These are phyloP conservation scores for Stachybotrys chartarum DNA, from an alignment of 2,329 filamentous ascomycete species.

Conservation along the genomic window DNA sequence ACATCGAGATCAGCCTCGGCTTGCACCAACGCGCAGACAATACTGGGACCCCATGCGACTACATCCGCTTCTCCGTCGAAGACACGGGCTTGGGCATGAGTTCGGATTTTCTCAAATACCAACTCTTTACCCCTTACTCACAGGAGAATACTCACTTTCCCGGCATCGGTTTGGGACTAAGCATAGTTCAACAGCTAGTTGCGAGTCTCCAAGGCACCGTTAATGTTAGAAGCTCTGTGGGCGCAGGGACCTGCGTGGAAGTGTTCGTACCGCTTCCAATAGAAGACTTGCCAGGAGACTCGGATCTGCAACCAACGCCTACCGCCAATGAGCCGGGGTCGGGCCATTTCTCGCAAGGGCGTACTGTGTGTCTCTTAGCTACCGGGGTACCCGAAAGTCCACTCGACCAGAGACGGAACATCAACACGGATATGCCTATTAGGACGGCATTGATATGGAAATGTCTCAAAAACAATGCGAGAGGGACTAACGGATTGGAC, in stretches of 20 bases:
- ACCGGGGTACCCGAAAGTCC: too few relatives aligned
- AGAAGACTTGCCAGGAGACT: too few relatives aligned
- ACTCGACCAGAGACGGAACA: too few relatives aligned
- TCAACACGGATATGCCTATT: too few relatives aligned
- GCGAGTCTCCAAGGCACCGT: conserved; percentile 49
- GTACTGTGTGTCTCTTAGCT: too few relatives aligned
- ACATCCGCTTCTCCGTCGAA: conserved; percentile 35
- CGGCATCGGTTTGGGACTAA: conserved; percentile 54
- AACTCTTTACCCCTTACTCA: conserved; percentile 52
- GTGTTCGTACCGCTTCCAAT: neutral
- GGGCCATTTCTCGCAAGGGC: too few relatives aligned
- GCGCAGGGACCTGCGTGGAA: neutral
- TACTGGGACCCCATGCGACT: neutral
- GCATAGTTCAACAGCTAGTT: conserved; percentile 53
- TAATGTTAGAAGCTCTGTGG: conserved; percentile 26
- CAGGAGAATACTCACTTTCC: conserved; percentile 52
- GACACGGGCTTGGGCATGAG: conserved; percentile 59
- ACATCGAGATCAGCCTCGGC: neutral
- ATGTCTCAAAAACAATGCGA: too few relatives aligned
- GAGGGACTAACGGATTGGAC: too few relatives aligned
- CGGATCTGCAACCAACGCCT: neutral
- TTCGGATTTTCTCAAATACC: conserved; percentile 48
- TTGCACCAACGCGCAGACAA: neutral
- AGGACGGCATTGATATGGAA: too few relatives aligned
- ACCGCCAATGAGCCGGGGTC: neutral